phyloP scores from a whole-genome alignment of 345 rosid genomes.

The Corchorus olitorius region DNA sequence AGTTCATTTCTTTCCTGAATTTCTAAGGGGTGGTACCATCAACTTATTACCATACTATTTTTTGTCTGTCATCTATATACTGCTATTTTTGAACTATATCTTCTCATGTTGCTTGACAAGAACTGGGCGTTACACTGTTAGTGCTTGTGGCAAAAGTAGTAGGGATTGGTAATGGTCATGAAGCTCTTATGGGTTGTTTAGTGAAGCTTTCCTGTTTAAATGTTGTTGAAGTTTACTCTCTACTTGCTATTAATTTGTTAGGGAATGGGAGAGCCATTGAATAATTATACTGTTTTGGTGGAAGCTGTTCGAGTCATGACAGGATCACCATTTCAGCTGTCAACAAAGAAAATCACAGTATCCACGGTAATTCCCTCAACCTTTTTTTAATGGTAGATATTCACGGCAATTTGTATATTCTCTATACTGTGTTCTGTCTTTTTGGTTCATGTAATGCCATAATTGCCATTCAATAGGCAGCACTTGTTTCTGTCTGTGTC shows the following conservation, averaged over 20 bases:
- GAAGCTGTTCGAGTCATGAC: conserved; percentile 82
- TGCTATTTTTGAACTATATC: conserved; percentile 4
- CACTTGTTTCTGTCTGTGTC: background rate
- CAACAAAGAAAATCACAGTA: conserved; percentile 83
- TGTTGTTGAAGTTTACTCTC: background rate
- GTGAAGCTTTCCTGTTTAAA: background rate
- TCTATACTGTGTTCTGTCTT: background rate
- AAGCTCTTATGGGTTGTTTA: background rate
- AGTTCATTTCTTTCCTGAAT: background rate
- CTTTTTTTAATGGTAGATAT: background rate
- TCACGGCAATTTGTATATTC: background rate
- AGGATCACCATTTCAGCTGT: conserved; percentile 78
- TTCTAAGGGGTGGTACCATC: background rate
- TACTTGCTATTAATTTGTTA: conserved; percentile 31
- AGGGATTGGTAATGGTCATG: background rate
- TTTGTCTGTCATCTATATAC: background rate
- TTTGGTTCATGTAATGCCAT: background rate
- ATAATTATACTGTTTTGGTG: conserved; percentile 81
- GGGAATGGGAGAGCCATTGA: conserved; percentile 99
- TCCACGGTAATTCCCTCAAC: conserved; percentile 65
- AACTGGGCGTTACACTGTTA: background rate
- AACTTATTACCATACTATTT: background rate
- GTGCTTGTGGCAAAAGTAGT: background rate
- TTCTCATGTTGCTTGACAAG: conserved; percentile 6
- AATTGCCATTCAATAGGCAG: background rate